Conservation (phyloP, 1,139 yeast genomes). For the Kodamaea arcana region DNA sequence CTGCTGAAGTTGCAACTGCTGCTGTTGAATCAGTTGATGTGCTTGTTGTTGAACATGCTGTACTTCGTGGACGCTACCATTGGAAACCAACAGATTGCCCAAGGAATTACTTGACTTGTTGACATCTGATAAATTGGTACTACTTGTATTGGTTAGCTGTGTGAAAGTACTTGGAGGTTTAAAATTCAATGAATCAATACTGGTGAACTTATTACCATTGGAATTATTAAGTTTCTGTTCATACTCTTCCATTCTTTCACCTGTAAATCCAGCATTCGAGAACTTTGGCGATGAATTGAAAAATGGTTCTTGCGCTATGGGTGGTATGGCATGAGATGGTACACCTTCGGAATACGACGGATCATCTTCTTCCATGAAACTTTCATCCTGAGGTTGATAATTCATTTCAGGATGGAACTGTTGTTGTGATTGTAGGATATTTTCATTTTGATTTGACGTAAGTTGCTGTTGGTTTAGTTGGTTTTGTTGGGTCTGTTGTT, state of each 20-base stretch:
- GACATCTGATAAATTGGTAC: slow-evolving; percentile 37
- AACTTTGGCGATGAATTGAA: slow-evolving; percentile 25
- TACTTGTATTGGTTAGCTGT: slow-evolving; percentile 39
- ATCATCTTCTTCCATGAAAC: slow-evolving; percentile 41
- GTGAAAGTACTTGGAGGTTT: slow-evolving; percentile 44
- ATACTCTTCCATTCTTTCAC: slow-evolving; percentile 12
- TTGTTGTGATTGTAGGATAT: slow-evolving; percentile 13
- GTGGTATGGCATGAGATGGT: slow-evolving; percentile 2
- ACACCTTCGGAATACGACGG: background rate
- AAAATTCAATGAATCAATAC: slow-evolving; percentile 38
- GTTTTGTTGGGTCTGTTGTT: slow-evolving; percentile 13
- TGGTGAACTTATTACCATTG: slow-evolving; percentile 25
- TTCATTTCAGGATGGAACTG: slow-evolving; percentile 9
- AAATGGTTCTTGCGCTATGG: slow-evolving; percentile 9
- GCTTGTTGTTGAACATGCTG: slow-evolving; percentile 13
- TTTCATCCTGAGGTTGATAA: slow-evolving; percentile 19
- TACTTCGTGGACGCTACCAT: slow-evolving; percentile 15
- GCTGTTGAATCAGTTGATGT: slow-evolving; percentile 17
- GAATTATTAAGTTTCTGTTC: slow-evolving; percentile 8
- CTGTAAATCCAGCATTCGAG: slow-evolving; percentile 16
- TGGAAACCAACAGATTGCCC: slow-evolving; percentile 23
- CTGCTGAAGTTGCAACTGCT: slow-evolving; percentile 11
- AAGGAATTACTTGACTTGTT: slow-evolving; percentile 24
- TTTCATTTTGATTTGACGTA: slow-evolving; percentile 13
- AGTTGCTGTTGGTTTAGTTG: slow-evolving; percentile 12